Evolutionary conservation across 495 filamentous ascomycete species (phyloP).

Genomic region (Penicilliopsis zonata): DNA sequence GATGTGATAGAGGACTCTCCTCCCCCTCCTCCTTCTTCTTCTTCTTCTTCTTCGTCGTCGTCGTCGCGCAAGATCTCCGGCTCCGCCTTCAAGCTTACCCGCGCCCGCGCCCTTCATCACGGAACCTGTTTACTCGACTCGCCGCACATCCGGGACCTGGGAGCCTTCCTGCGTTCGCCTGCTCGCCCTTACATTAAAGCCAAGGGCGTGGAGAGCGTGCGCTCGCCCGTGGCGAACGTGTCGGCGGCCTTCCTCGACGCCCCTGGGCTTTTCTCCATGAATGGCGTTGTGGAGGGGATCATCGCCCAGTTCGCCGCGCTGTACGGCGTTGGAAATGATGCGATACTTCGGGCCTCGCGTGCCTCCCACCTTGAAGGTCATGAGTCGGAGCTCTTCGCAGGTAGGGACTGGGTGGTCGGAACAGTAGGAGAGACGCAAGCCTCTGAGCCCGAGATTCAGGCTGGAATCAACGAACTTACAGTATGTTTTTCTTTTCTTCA

Average conservation of each 20-base stretch:
- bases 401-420: conserved; percentile 28
- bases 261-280: conserved; percentile 21
- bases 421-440: conserved; percentile 36
- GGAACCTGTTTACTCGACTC: conserved; percentile 75
- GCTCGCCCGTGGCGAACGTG: conserved; percentile 74
- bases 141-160: conserved; percentile 53
- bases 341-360: conserved; percentile 20
- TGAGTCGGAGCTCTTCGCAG: conserved; percentile 26
- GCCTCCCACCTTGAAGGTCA: conserved; percentile 21
- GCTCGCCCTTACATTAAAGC: conserved; percentile 64
- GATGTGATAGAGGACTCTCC: no score
- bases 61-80: conserved; percentile 71
- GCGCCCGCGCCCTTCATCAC: conserved; percentile 71
- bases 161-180: conserved; percentile 56
- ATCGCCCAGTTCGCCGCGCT: conserved; percentile 23
- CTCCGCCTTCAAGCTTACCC: conserved; percentile 83
- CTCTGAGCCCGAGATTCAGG: conserved; percentile 36
- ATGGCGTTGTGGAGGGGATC: conserved; percentile 20
- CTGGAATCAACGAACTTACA: conserved; percentile 51
- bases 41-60: conserved; percentile 22
- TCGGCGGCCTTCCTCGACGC: conserved; percentile 30
- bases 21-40: no score
- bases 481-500: conserved; percentile 17
- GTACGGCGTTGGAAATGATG: conserved; percentile 18
- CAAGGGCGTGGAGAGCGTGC: conserved; percentile 85